Evolutionary conservation across 768 basidiomycete species (phyloP).

Genomic region (Lentinus tigrinus): DNA sequence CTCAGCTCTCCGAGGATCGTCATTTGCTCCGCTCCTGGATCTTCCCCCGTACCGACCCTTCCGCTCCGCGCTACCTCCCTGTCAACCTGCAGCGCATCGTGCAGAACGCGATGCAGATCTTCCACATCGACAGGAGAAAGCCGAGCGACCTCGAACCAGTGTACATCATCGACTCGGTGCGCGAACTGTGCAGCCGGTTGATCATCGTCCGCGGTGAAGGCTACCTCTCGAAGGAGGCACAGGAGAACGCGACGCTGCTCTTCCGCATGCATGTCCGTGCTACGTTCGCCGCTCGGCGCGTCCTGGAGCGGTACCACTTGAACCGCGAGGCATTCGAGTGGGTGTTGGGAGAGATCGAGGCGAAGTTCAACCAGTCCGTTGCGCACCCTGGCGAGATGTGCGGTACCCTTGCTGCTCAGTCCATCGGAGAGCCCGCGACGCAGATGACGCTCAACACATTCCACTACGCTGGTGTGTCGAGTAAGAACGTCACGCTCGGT

Average conservation of each 20-base stretch:
- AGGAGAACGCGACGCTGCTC: constrained; percentile 84
- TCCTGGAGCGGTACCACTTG: constrained; percentile 85
- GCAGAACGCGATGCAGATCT: constrained; percentile 93
- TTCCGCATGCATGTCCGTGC: constrained; percentile 94
- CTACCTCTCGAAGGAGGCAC: constrained; percentile 68
- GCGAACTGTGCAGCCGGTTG: constrained; percentile 71
- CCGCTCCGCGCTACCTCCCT: constrained; percentile 80
- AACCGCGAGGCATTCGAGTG: constrained; percentile 96
- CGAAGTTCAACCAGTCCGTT: constrained; percentile 91
- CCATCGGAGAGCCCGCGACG: constrained; percentile 98
- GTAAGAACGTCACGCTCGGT: constrained; percentile 99
- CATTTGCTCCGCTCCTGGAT: constrained; percentile 74
- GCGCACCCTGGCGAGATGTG: constrained; percentile 99
- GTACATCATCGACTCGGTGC: constrained; percentile 80
- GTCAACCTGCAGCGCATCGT: constrained; percentile 95
- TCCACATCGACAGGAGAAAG: constrained; percentile 93
- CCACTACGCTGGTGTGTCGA: constrained; percentile 99
- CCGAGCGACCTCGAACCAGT: constrained; percentile 89
- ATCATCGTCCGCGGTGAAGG: constrained; percentile 89
- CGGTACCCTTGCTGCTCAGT: constrained; percentile 95
- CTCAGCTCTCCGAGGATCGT: constrained; percentile 71
- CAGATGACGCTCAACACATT: constrained; percentile 99
- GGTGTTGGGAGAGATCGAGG: constrained; percentile 92
- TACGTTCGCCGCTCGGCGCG: constrained; percentile 82
- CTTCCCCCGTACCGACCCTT: constrained; percentile 74